phyloP scores from a whole-genome alignment of 208 protist species.

The Trypanosoma mega region DNA sequence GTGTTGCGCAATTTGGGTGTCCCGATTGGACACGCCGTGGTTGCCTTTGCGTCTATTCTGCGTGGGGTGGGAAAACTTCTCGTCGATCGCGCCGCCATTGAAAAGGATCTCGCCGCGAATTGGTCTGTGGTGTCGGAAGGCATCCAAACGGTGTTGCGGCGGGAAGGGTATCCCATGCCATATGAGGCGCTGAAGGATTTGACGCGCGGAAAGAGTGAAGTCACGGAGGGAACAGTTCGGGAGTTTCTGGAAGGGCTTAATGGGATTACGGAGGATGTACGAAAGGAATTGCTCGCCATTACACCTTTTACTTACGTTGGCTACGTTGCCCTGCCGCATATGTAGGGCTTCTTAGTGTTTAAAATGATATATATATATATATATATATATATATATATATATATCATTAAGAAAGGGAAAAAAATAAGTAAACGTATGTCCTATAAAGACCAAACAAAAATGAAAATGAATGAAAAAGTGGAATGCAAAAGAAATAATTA shows the following conservation, averaged over 20 bases:
- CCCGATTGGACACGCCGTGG: slow-evolving; percentile 84
- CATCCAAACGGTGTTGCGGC: slow-evolving; percentile 95
- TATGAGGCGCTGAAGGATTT: slow-evolving; percentile 94
- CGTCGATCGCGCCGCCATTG: slow-evolving; percentile 69
- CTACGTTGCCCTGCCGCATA: slow-evolving; percentile 33
- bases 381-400: no score
- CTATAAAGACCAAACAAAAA: background rate
- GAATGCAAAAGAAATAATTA: background rate
- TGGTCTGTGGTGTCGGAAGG: slow-evolving; percentile 95
- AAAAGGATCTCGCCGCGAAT: slow-evolving; percentile 86
- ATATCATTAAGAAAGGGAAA: no score
- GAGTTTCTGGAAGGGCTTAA: slow-evolving; percentile 81
- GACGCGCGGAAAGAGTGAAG: slow-evolving; percentile 82
- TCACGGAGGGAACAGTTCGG: slow-evolving; percentile 69
- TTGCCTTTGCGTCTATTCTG: slow-evolving; percentile 86
- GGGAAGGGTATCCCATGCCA: slow-evolving; percentile 89
- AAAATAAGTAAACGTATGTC: no score
- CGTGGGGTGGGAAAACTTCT: slow-evolving; percentile 91
- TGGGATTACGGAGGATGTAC: slow-evolving; percentile 85
- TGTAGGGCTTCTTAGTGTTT: background rate
- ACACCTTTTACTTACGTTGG: slow-evolving; percentile 88
- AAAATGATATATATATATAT: no score
- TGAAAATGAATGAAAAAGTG: background rate
- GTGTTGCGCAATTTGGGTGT: slow-evolving; percentile 94
- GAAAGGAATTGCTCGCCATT: slow-evolving; percentile 84